Conservation (phyloP, 352 stramenopile species). For the Elongisporangium prolatum region DNA sequence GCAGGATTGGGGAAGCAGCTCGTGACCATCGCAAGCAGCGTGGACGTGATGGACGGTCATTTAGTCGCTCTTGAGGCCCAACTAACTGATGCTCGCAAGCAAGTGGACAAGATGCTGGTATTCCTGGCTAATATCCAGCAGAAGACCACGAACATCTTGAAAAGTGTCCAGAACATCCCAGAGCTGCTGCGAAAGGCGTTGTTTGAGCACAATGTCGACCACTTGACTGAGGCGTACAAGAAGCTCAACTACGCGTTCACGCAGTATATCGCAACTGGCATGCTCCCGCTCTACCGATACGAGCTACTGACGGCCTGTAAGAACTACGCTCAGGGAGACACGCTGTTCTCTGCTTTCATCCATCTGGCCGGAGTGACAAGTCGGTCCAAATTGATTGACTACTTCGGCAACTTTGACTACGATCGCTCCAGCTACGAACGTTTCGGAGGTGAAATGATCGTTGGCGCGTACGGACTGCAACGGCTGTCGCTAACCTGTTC, state of each 20-base stretch:
- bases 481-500: neutral
- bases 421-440: neutral
- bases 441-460: neutral
- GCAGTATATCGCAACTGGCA: neutral
- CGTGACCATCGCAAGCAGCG: neutral
- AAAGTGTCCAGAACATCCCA: neutral
- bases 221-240: neutral
- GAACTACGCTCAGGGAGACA: neutral
- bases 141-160: neutral
- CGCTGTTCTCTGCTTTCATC: neutral
- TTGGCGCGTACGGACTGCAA: neutral
- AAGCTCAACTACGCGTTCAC: neutral
- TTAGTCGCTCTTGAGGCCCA: neutral
- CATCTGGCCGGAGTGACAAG: neutral
- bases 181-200: neutral
- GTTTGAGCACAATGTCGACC: neutral
- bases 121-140: neutral
- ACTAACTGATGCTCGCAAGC: neutral
- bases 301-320: neutral
- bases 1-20: neutral
- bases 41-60: neutral
- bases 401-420: neutral
- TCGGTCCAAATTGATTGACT: neutral
- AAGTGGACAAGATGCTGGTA: neutral
- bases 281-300: neutral